These are phyloP conservation scores for Astragalus membranaceus DNA, from an alignment of 306 rosid species.

Conservation along the genomic window DNA sequence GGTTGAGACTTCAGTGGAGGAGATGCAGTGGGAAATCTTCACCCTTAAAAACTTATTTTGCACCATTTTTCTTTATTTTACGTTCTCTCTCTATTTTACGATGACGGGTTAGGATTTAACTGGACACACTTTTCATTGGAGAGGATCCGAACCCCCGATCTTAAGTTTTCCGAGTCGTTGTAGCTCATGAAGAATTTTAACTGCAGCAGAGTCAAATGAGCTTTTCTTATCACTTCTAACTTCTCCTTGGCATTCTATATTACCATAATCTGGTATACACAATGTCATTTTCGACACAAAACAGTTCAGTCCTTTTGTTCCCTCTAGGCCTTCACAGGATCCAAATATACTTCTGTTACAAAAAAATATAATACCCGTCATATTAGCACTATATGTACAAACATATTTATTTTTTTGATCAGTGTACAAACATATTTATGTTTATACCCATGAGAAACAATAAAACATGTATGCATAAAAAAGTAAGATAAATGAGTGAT, in stretches of 20 bases:
- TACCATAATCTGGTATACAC: constrained; percentile 61
- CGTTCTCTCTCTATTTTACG: too few relatives aligned
- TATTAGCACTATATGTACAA: neutral
- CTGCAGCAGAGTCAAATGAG: constrained; percentile 68
- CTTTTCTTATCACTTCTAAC: constrained; percentile 78
- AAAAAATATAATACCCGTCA: neutral
- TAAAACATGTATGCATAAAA: neutral
- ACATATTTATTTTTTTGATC: neutral
- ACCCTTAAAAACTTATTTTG: too few relatives aligned
- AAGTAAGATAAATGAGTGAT: neutral
- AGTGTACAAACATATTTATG: neutral
- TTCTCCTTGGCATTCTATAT: constrained; percentile 60
- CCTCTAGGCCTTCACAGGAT: constrained; percentile 43
- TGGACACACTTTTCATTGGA: too few relatives aligned
- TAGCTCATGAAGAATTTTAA: constrained; percentile 63
- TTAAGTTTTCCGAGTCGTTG: constrained; percentile 42
- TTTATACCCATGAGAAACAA: neutral
- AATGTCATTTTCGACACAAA: constrained; percentile 50
- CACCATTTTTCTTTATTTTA: too few relatives aligned
- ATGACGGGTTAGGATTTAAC: too few relatives aligned
- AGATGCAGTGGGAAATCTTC: too few relatives aligned
- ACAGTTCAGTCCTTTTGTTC: constrained; percentile 45
- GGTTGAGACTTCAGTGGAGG: too few relatives aligned
- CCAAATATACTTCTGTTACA: constrained; percentile 37
- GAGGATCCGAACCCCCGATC: constrained; percentile 16